Evolutionary conservation across 2,329 filamentous ascomycete species (phyloP).

Genomic region (Trichophaea hybrida): DNA sequence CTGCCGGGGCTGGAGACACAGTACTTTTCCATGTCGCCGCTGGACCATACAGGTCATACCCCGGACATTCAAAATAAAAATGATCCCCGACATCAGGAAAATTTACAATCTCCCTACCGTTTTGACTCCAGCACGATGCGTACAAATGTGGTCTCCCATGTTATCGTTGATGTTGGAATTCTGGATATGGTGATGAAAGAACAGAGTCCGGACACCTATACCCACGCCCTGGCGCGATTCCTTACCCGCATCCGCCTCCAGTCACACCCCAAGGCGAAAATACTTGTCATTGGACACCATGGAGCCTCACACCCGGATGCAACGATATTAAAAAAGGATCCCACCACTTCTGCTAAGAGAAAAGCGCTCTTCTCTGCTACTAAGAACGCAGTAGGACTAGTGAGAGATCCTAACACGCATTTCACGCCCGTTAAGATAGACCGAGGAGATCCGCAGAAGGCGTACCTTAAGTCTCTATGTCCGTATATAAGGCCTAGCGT

Average conservation of each 20-base stretch:
- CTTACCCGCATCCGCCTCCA: slow-evolving; percentile 20
- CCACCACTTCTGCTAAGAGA: slow-evolving; percentile 7
- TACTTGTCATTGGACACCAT: slow-evolving; percentile 21
- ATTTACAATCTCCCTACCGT: slow-evolving; percentile 14
- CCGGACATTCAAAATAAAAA: slow-evolving; percentile 10
- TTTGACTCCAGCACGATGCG: slow-evolving; percentile 12
- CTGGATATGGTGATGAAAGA: slow-evolving; percentile 21
- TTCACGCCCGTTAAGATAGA: neutral
- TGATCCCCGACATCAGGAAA: slow-evolving; percentile 15
- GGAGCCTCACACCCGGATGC: slow-evolving; percentile 8
- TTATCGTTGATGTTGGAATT: slow-evolving; percentile 24
- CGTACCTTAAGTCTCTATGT: slow-evolving; percentile 12
- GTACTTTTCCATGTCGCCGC: slow-evolving; percentile 25
- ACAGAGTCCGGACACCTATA: slow-evolving; percentile 16
- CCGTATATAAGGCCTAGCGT: slow-evolving; percentile 9
- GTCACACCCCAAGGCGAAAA: slow-evolving; percentile 22
- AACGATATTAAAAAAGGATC: slow-evolving; percentile 7
- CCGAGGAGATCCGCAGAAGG: neutral
- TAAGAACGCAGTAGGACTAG: slow-evolving; percentile 12
- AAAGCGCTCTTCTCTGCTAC: slow-evolving; percentile 21
- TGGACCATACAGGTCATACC: neutral
- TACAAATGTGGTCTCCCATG: neutral
- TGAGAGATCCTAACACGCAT: neutral
- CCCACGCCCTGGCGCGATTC: slow-evolving; percentile 19
- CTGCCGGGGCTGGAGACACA: slow-evolving; percentile 11